Evolutionary conservation across 345 rosid species (phyloP), one percentile per base, ranked within the genome.

Genomic region (Lepidium africanum): DNA sequence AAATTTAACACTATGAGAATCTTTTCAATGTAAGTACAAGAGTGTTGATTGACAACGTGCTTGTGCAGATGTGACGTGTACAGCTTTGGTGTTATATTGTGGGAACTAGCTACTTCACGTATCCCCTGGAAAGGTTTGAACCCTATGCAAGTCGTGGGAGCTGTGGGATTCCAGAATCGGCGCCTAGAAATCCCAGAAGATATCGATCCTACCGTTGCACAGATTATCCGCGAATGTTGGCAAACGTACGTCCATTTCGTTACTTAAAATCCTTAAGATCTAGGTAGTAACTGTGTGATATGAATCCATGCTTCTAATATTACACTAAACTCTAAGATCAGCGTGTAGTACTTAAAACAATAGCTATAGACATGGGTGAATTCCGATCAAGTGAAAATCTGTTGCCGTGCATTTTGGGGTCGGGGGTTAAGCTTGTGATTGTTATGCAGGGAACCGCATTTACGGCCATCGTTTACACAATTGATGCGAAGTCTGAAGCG

Each of bases 71-170:
- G 95, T 69, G 99, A 94, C 70, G 95, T 94, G 48, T 94, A 88
- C 83, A 94, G 99, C 72, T 94, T 89, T 80, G 99, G 99, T 61
- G 97, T 94, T 52, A 94, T 91, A 80, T 76, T 94, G 62, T 94
- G 99, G 99, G 99, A 94, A 79, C 37, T 94, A 78, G 81, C 83
- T 17, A 91, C 99, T 41, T 78, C 83, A 75, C 43, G 70, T 23
- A 63, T 89, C 54, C 99, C 99, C 10, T 94, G 99, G 99, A 87
- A 82, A 78, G 99, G 97, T 39, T 75, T 94, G 82, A 91, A 91
- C 63, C 96, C 99, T n/a, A 91, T 91, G 97, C 97, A 94, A 72
- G 99, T 94, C 33, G 99, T 94, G 69, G 99, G 99, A 76, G 99
- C 99, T 61, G 97, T 94, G 54, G 99, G 97, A 51, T 94, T 94